These are phyloP conservation scores for Podospora comata DNA, from an alignment of 495 filamentous ascomycete genomes.

Conservation along the genomic window DNA sequence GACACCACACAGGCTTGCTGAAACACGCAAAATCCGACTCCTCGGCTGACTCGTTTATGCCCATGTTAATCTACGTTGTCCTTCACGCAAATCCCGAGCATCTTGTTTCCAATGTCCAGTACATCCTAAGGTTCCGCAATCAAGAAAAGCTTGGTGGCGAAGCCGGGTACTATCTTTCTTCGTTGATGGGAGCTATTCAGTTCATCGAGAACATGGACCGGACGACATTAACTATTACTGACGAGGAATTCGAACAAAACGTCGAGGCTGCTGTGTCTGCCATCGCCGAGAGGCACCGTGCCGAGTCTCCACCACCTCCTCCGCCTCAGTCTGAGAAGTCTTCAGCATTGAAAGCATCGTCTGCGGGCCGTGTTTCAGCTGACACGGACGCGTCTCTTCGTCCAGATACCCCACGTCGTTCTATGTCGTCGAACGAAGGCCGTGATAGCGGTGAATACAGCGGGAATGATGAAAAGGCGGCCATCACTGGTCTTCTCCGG, in stretches of 20 bases:
- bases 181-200: slow-evolving; percentile 93
- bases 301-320: slow-evolving; percentile 44
- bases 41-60: slow-evolving; percentile 94
- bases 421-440: slow-evolving; percentile 44
- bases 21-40: slow-evolving; percentile 90
- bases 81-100: slow-evolving; percentile 92
- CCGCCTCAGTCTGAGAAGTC: slow-evolving; percentile 61
- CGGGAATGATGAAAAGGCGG: slow-evolving; percentile 65
- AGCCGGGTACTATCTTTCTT: slow-evolving; percentile 96
- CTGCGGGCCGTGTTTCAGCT: slow-evolving; percentile 40
- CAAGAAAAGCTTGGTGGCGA: slow-evolving; percentile 96
- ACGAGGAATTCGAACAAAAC: slow-evolving; percentile 91
- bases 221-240: slow-evolving; percentile 86
- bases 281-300: slow-evolving; percentile 82
- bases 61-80: slow-evolving; percentile 92
- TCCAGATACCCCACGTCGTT: slow-evolving; percentile 37
- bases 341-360: slow-evolving; percentile 40
- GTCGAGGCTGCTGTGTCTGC: slow-evolving; percentile 96
- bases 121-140: slow-evolving; percentile 93
- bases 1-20: slow-evolving; percentile 61
- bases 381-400: slow-evolving; percentile 42
- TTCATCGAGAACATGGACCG: slow-evolving; percentile 96
- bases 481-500: slow-evolving; percentile 80
- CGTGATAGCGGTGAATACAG: slow-evolving; percentile 31
- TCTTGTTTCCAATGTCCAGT: slow-evolving; percentile 95